Base-by-base conservation (phyloP, 2,329 filamentous ascomycete genomes). In the Colletotrichum somersetense region DNA sequence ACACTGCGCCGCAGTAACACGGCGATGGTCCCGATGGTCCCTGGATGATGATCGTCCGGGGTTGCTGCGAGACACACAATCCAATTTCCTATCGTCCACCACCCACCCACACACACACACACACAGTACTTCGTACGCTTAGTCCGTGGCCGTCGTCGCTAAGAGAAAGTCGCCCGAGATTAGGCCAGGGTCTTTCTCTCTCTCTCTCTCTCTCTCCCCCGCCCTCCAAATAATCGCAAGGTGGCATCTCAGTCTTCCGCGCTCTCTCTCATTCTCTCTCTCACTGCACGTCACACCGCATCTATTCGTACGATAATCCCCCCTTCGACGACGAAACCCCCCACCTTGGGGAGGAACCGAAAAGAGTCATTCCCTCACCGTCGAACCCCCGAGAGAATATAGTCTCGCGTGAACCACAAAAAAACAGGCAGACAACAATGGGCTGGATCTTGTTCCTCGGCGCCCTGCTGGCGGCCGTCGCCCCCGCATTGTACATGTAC, bases 401-500 rank as follows among this genome's bases (percentile, higher is more conserved):
- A 44, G 42, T 5, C n/a, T 53, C 11, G 11, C 44, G 46, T 7
- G 44, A 46, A 46, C 14, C 11, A 42, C 11, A 42, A 6, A 42
- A 11, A 40, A 70, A 12, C 40, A 16, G 40, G 16, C 40, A 42
- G 5, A 4, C 30, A 59, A 74, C 65, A 65, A 79, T 80, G 77
- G 76, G 76, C 14, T 62, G 44, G 62, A n/a, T 48, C 30, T 23
- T 64, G 46, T 46, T 74, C 66, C 66, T 77, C 74, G 52, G 76
- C 59, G 65, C 77, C 59, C 53, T 78, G 18, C 72, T 76, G 50
- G 75, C 81, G 61, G 78, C 84, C 71, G 77, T 85, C 75, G 75
- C 87, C 61, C 87, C 88, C 3, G 78, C 84, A 66, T 79, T 89
- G 59, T 89, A 90, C 83, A 83, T 85, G 74, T 87, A 87, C 80